phyloP scores from a whole-genome alignment of 805 yeast genomes.

The Wickerhamiella dianesei region DNA sequence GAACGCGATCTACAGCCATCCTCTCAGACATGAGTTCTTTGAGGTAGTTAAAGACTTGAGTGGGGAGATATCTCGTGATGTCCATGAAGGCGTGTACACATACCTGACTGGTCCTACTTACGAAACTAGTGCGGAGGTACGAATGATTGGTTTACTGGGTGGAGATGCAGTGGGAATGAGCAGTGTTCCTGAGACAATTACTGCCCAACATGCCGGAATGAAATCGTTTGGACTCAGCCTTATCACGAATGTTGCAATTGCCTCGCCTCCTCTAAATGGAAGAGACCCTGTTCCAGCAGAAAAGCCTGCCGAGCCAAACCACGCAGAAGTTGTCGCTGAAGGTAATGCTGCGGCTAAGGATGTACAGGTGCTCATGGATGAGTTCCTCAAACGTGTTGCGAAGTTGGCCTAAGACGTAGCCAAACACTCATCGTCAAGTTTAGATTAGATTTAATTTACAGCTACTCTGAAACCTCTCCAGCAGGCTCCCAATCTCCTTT shows the following conservation, averaged over 20 bases:
- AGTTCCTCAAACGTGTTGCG: slow-evolving; percentile 11
- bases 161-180: slow-evolving; percentile 97
- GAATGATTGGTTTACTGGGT: slow-evolving; percentile 56
- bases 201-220: slow-evolving; percentile 80
- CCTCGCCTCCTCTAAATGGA: slow-evolving; percentile 31
- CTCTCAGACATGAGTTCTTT: slow-evolving; percentile 50
- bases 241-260: slow-evolving; percentile 73
- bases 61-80: slow-evolving; percentile 32
- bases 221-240: slow-evolving; percentile 72
- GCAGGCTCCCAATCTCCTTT: slow-evolving; percentile 94
- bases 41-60: slow-evolving; percentile 37
- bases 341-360: slow-evolving; percentile 73
- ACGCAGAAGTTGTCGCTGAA: slow-evolving; percentile 77
- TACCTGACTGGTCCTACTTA: slow-evolving; percentile 90
- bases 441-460: no score
- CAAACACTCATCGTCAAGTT: no score
- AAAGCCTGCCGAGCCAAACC: slow-evolving; percentile 66
- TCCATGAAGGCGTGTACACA: slow-evolving; percentile 78
- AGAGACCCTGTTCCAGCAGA: slow-evolving; percentile 9
- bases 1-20: slow-evolving; percentile 78
- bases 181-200: slow-evolving; percentile 89
- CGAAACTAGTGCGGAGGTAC: slow-evolving; percentile 85
- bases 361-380: slow-evolving; percentile 49
- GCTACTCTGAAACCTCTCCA: slow-evolving; percentile 90
- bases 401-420: not conserved